Conservation (phyloP, 805 yeast species). For the Nakazawaea molendinolei region DNA sequence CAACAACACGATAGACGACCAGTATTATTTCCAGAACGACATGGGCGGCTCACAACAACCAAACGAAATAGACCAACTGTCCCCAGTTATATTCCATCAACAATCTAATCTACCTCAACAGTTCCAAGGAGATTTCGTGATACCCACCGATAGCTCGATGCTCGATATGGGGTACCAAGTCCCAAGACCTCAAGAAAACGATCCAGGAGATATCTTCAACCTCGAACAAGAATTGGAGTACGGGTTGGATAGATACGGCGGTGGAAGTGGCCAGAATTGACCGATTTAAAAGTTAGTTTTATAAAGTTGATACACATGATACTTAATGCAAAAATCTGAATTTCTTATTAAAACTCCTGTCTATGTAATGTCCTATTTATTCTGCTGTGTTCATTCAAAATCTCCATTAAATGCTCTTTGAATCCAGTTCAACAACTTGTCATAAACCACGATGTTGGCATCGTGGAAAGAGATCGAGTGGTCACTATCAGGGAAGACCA, state of each 20-base stretch:
- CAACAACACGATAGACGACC: slow-evolving; percentile 17
- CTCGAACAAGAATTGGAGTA: slow-evolving; percentile 62
- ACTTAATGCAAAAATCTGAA: too few relatives aligned
- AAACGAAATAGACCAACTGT: slow-evolving; percentile 15
- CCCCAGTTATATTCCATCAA: slow-evolving; percentile 16
- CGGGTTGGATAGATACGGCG: slow-evolving; percentile 50
- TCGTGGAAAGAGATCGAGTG: slow-evolving; percentile 70
- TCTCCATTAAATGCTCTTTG: slow-evolving; percentile 50
- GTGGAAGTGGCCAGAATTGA: too few relatives aligned
- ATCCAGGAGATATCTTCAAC: slow-evolving; percentile 30
- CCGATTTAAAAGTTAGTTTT: too few relatives aligned
- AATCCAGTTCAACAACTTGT: slow-evolving; percentile 62
- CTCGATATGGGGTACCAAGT: slow-evolving; percentile 41
- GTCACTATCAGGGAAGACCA: slow-evolving; percentile 77
- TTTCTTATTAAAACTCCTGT: too few relatives aligned
- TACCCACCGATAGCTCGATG: slow-evolving; percentile 39
- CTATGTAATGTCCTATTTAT: too few relatives aligned
- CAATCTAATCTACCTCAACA: slow-evolving; percentile 16
- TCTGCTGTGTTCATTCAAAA: slow-evolving; percentile 21
- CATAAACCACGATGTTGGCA: slow-evolving; percentile 63
- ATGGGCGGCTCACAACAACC: slow-evolving; percentile 16
- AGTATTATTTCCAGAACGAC: too few relatives aligned
- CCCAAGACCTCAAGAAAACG: slow-evolving; percentile 52
- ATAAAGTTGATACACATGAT: too few relatives aligned
- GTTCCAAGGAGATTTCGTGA: slow-evolving; percentile 23